phyloP scores from a whole-genome alignment of 225 moss, liverwort and hornwort genomes.

The Pseudoscleropodium purum region DNA sequence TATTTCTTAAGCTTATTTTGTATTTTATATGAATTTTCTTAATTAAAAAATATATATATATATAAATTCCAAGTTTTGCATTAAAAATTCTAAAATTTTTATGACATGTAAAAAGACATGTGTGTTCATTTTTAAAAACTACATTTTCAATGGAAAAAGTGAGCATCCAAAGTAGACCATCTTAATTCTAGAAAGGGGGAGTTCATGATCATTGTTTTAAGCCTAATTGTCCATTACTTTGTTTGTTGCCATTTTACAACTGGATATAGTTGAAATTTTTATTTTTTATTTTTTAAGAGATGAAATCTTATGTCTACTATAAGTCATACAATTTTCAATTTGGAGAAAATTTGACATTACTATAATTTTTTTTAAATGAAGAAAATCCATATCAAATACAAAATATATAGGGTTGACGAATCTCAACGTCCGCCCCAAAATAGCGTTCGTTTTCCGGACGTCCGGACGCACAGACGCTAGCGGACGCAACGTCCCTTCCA shows the following conservation, averaged over 20 bases:
- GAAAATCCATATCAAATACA: background rate
- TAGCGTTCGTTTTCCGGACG: too few relatives aligned
- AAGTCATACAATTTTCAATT: background rate
- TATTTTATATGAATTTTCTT: background rate
- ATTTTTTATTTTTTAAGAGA: background rate
- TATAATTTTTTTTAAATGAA: background rate
- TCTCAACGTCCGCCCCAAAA: too few relatives aligned
- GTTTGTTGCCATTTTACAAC: rapidly evolving
- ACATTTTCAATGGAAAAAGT: background rate
- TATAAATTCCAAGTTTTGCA: background rate
- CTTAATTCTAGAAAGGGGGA: rapidly evolving
- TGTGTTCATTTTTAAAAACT: rapidly evolving
- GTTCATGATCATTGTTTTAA: background rate
- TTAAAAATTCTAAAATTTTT: too few relatives aligned
- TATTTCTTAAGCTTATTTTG: background rate
- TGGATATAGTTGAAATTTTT: background rate
- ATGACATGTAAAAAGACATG: background rate
- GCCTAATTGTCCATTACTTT: rapidly evolving
- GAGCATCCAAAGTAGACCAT: rapidly evolving
- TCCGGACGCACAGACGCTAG: too few relatives aligned
- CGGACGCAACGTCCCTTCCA: too few relatives aligned
- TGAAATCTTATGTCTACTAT: background rate
- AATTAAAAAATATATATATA: too few relatives aligned
- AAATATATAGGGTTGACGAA: too few relatives aligned
- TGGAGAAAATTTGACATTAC: background rate